Evolutionary conservation across 768 basidiomycete genomes (phyloP), one percentile per base, ranked within the genome.

Genomic region (Lentinula sp.): DNA sequence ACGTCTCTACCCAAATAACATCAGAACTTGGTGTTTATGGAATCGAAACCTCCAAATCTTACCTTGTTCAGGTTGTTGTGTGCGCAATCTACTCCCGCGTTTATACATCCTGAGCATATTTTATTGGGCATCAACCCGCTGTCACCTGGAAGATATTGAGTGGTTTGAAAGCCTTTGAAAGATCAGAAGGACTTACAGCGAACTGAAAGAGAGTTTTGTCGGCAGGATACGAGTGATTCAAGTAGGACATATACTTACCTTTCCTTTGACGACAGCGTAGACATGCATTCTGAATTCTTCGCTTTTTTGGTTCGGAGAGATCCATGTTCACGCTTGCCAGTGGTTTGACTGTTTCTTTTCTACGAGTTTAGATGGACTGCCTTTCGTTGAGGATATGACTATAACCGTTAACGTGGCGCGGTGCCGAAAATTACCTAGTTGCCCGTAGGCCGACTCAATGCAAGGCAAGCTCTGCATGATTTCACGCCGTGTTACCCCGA

Each of bases 231-330:
- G 21, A 21, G 9, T 32, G 49, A 13, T 28, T 40, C 31, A 15
- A 45, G 11, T 3, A 57, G 23, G 11, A 15, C 31, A 9, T 7
- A 32, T n/a, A 10, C 40, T 7, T 7, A 31, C 56, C 34, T 57
- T 57, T 57, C 32, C 23, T n/a, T 35, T 57, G 74, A 37, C 85
- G 74, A 66, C 86, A 87, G 0, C 80, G 75, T 62, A 87, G 84
- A 65, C 86, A 87, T 3, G 85, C 85, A 34, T 84, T 71, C 70
- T 80, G 79, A 13, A 84, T 75, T 53, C 79, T 70, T 35, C 83
- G 70, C 66, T 79, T 80, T 74, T 84, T 84, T 39, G 34, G 15
- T 18, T 21, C 37, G 18, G 37, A 21, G 21, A 5, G n/a, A 40
- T 34, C n/a, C 51, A 18, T 34, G 18, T 52, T 37, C 51, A 37